Evolutionary conservation across 1,284 basidiomycete genomes (phyloP).

Genomic region (Trichosporon sp.): DNA sequence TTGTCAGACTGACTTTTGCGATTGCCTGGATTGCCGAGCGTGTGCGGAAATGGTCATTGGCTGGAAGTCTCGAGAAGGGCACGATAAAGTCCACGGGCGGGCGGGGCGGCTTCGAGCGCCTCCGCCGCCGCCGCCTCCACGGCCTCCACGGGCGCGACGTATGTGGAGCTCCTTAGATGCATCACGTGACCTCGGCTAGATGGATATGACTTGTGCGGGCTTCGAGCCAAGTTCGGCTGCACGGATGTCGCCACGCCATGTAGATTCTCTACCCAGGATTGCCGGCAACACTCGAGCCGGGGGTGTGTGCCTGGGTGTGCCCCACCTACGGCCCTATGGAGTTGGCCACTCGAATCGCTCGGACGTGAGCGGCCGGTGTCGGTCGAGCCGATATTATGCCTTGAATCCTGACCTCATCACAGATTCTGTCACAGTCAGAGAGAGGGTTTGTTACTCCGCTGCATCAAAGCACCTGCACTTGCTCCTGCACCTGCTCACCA

Average conservation of each 20-base stretch:
- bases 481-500: no score
- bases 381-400: constrained; percentile 3
- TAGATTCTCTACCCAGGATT: neutral
- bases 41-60: neutral
- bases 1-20: no score
- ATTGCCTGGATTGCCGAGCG: neutral
- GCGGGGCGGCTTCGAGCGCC: no score
- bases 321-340: neutral
- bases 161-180: neutral
- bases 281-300: constrained; percentile 1
- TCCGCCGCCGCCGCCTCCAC: no score
- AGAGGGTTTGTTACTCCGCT: neutral
- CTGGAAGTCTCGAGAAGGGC: no score
- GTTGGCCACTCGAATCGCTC: neutral
- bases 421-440: neutral
- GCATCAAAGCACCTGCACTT: no score
- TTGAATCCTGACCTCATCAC: neutral
- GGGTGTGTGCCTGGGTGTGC: no score
- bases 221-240: neutral
- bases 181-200: constrained; percentile 2
- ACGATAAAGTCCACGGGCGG: no score
- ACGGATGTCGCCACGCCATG: neutral
- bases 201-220: neutral
- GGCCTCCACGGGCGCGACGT: neutral
- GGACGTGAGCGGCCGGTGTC: constrained; percentile 2